Percentiles rank a stretch among this genome's conserved stretches.
These are phyloP conservation scores for Salix udensis DNA, from an alignment of 345 rosid species.

Conservation along the genomic window DNA sequence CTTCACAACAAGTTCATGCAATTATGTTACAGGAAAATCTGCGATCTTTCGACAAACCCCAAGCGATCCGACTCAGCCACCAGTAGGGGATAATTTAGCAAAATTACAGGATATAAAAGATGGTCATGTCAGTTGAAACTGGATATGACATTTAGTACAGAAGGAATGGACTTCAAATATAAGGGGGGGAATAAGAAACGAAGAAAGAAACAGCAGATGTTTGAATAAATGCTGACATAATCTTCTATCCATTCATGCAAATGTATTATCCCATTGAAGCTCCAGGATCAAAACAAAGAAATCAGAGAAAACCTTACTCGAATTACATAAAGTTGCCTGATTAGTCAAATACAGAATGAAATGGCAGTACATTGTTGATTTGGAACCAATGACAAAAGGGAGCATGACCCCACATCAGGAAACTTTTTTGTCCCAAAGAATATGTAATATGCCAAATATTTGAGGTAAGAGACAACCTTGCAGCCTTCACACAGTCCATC, in stretches of 20 bases:
- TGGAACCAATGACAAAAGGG: slow-evolving; percentile 20
- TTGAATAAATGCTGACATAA: not conserved
- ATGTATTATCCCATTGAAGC: not conserved
- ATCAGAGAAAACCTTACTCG: not conserved
- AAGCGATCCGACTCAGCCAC: too few relatives aligned
- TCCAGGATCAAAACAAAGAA: not conserved
- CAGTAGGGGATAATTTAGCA: too few relatives aligned
- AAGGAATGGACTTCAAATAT: not conserved
- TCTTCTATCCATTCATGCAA: not conserved
- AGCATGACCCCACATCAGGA: slow-evolving; percentile 20
- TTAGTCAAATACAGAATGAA: not conserved
- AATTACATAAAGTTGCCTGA: not conserved
- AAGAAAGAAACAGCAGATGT: not conserved
- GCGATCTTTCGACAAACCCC: too few relatives aligned
- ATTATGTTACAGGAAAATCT: too few relatives aligned
- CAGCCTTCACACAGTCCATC: slow-evolving; percentile 19
- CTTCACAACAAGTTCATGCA: not conserved
- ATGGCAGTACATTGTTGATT: slow-evolving; percentile 4
- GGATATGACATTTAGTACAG: not conserved
- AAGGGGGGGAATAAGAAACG: not conserved
- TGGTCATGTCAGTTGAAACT: not conserved
- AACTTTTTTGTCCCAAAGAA: slow-evolving; percentile 11
- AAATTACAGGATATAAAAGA: not conserved
- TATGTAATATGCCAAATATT: slow-evolving; percentile 24
- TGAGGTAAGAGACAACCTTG: slow-evolving; percentile 11